Base-by-base conservation (phyloP, 805 yeast species). In the Sugiyamaella valdiviana region DNA sequence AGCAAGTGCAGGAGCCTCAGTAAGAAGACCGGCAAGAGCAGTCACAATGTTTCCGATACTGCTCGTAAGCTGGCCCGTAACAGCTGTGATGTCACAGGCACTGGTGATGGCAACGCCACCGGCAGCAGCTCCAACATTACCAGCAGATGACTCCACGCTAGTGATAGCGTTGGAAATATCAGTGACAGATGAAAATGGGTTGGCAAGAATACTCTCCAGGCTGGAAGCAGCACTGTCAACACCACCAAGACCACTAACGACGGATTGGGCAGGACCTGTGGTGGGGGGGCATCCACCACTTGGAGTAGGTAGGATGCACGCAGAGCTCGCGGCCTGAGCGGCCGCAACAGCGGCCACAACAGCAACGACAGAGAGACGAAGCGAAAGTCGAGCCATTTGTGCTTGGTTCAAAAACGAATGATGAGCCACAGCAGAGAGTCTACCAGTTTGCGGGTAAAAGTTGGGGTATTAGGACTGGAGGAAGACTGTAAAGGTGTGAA, bases 71-170 rank as follows among this genome's bases (percentile, higher is more conserved):
- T 17, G 36, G 16, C 10, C 5, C 3, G 44, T 21, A n/a, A 42
- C 12, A 17, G 17, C 44, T n/a, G 22, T 36, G n/a, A 42, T 17
- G 16, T 42, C 44, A 42, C 44, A 42, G 4, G 24, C 44, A 23
- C 22, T 23, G 15, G 16, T n/a, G 37, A 10, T 16, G 36, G 16
- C 36, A 15, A 42, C 12, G 14, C 22, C 17, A 9, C 21, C 36
- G n/a, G 17, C 44, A 7, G 36, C 44, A 26, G 24, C 21, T 3
- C 17, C 36, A 22, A 26, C 44, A 22, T 42, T 36, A n/a, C 19
- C 14, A 9, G 19, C 16, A 7, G 19, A 7, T 19, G 12, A 9
- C 12, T 29, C 12, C 36, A 36, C 6, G 16, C 9, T 7, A 36
- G n/a, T n/a, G n/a, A n/a, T n/a, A n/a, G n/a, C n/a, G n/a, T n/a